Percentiles rank a stretch among this genome's conserved stretches.
These are phyloP conservation scores for Pestalotiopsis sp. DNA, from an alignment of 2,329 filamentous ascomycete species.

Conservation along the genomic window DNA sequence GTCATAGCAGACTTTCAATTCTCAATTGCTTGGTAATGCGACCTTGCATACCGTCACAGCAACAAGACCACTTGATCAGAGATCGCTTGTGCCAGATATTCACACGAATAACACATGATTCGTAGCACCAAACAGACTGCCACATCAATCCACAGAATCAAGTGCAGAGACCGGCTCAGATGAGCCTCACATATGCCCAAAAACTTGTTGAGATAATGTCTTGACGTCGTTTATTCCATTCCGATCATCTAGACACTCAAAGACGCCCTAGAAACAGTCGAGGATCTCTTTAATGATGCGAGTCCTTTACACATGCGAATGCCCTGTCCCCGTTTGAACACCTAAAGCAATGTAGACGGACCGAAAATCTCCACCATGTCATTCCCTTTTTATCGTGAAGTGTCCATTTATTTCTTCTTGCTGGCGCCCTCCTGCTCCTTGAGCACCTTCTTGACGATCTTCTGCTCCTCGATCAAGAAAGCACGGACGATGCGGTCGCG, in stretches of 20 bases:
- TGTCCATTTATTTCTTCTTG: conserved; percentile 67
- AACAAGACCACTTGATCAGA: background rate
- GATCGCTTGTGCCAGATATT: background rate
- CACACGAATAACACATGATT: background rate
- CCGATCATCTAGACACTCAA: conserved; percentile 35
- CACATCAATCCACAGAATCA: no score
- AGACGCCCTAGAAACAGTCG: conserved; percentile 35
- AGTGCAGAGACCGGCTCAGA: background rate
- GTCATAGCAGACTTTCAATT: background rate
- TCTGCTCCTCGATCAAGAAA: conserved; percentile 99
- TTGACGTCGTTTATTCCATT: conserved; percentile 36
- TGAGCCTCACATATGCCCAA: background rate
- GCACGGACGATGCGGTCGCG: conserved; percentile 97
- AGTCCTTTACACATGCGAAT: conserved; percentile 26
- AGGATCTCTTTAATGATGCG: conserved; percentile 16
- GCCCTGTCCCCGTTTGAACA: conserved; percentile 36
- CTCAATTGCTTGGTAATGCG: background rate
- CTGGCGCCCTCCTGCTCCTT: conserved; percentile 88
- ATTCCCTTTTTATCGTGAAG: conserved; percentile 17
- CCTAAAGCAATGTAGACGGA: conserved; percentile 35
- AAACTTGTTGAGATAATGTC: conserved; percentile 11
- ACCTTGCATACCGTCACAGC: background rate
- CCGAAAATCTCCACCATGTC: conserved; percentile 30
- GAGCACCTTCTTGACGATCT: conserved; percentile 99
- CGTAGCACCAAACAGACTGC: no score